Conservation (phyloP, 1,284 basidiomycete species). For the Cutaneotrichosporon sp. region DNA sequence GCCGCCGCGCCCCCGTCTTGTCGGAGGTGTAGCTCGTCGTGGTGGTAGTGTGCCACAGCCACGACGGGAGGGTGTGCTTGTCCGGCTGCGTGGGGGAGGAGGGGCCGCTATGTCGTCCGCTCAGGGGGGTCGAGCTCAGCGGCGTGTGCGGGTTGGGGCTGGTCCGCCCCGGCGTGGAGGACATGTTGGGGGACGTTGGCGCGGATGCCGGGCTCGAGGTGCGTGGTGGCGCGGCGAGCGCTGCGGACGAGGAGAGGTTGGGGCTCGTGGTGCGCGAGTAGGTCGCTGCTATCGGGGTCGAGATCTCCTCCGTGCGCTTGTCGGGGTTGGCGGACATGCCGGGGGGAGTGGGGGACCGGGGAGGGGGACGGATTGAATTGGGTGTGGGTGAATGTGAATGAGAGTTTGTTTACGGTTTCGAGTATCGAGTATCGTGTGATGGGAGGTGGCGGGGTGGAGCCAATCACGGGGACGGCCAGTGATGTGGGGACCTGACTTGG, state of each 20-base stretch:
- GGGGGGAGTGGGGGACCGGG: neutral
- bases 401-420: neutral
- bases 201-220: neutral
- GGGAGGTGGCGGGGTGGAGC: no score
- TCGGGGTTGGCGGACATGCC: neutral
- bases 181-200: no score
- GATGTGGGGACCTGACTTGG: no score
- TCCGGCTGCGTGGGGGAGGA: neutral
- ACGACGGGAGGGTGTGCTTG: neutral
- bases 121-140: neutral
- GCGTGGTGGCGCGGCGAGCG: neutral
- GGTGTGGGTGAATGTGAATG: no score
- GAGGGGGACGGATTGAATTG: neutral
- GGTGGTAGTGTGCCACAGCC: constrained; percentile 7
- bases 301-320: neutral
- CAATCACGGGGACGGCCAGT: no score
- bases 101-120: neutral
- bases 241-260: neutral
- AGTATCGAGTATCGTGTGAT: neutral
- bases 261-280: neutral
- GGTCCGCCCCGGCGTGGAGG: no score
- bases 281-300: neutral
- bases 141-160: neutral
- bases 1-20: constrained; percentile 1
- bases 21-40: constrained; percentile 6